Base-by-base conservation (phyloP, 177 flowering plant genomes). In the Vitis hybrid region DNA sequence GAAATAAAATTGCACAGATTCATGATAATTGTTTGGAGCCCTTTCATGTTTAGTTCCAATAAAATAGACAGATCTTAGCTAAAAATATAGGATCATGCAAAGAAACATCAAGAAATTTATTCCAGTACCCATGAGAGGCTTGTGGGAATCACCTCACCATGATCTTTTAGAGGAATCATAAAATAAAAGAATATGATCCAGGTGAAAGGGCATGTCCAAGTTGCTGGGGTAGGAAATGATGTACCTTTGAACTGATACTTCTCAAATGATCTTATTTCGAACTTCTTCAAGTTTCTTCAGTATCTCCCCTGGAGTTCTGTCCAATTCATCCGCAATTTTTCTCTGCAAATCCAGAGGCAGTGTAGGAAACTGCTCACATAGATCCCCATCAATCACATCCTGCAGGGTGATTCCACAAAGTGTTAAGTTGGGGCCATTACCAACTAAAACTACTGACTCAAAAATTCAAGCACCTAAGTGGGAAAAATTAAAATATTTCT, bases 301-400 rank as follows among this genome's bases (percentile, higher is more conserved):
- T 67, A 96, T 94, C 81, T 96, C 99, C 2, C 87, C 98, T 16
- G 99, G 98, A 61, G 97, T 96, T 78, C 99, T 88, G 74, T 94
- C 98, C 81, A 94, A 78, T 74, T 96, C 99, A 76, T 96, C 99
- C 1, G 99, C 98, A 74, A 96, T 96, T 81, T 96, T 96, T 58
- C 97, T 84, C 76, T 96, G 98, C 87, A 90, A 56, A 79, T 96
- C 99, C 64, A 85, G 70, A 1, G 99, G 90, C 56, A 96, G 78
- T 7, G 98, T 88, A 4, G 99, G 99, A 77, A 85, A 96, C 74
- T 96, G 99, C 78, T 96, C 99, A 62, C 98, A 96, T 4, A 96
- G 83, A 83, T 96, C 99, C 9, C 99, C 99, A 87, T 96, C 99
- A 66, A 96, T 93, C 73, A 96, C 99, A 79, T 96, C 99, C 99